A percentile compares a stretch with the other conserved stretches of the same genome.
Evolutionary conservation across 306 rosid species (phyloP).

Genomic region (Acacia acuminata): DNA sequence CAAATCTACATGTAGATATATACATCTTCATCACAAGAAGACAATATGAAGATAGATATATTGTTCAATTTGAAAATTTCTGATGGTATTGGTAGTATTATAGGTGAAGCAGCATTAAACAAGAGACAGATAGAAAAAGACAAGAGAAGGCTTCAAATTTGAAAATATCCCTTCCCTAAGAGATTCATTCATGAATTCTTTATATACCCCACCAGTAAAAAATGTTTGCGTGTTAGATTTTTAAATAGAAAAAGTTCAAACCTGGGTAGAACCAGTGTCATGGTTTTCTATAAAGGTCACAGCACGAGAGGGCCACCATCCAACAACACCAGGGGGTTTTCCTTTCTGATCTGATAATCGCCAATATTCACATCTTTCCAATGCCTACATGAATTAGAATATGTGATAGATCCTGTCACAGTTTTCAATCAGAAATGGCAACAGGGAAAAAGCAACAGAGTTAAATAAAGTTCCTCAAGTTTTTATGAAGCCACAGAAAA

Average conservation of each 20-base stretch:
- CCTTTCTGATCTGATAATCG: constrained; percentile 91
- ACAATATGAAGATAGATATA: neutral
- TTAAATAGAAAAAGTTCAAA: constrained; percentile 34
- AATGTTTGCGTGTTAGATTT: neutral
- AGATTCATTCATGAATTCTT: constrained; percentile 16
- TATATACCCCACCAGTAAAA: constrained; percentile 5
- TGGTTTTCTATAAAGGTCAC: constrained; percentile 97
- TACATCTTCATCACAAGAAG: neutral
- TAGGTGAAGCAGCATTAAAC: neutral
- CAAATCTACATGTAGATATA: neutral
- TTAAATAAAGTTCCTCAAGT: neutral
- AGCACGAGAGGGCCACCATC: constrained; percentile 99
- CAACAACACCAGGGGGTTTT: constrained; percentile 95
- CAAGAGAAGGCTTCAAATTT: neutral
- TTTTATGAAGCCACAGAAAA: neutral
- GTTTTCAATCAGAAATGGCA: neutral
- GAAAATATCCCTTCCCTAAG: neutral
- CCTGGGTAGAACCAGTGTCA: constrained; percentile 99
- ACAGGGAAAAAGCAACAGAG: constrained; percentile 1
- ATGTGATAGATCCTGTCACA: constrained; percentile 3
- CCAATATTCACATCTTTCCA: constrained; percentile 95
- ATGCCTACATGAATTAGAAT: constrained; percentile 46
- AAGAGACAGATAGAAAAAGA: neutral
- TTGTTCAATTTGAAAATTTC: neutral
- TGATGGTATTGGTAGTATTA: neutral